Evolutionary conservation across 305 asterid genomes (phyloP), one percentile per base, ranked within the genome.

Genomic region (Rubia peregrina): DNA sequence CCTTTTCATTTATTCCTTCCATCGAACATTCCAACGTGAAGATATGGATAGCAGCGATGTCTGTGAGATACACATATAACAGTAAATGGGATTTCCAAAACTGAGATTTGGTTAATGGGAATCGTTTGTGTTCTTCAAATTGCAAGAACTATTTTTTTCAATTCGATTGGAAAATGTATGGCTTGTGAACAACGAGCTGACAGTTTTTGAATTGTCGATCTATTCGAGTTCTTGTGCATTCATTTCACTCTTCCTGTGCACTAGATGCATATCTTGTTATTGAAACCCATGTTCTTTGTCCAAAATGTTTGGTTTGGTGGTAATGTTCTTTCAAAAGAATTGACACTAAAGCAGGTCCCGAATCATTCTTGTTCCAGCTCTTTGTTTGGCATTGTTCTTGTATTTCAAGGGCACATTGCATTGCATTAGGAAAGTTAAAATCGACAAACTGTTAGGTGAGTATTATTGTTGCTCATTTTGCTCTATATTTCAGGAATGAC

Each of bases 401-500:
- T 56, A 8, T 24, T 56, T 42, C 44, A 11, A n/a, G 42, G 51
- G 22, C 43, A 61, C 65, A 24, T 43, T 14, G 44, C 48, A 63
- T 33, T 38, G 48, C 0, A 14, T 48, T 33, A 17, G 65, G 38
- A 3, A 44, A 40, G 9, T 17, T 17, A 1, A 33, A n/a, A 22
- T 46, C 9, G 2, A 22, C 1, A 6, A 59, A 55, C 55, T 49
- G 48, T 75, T n/a, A 16, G 12, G 17, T 30, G 60, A 67, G 0
- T 49, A 33, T 8, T 36, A n/a, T 44, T 44, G 69, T 66, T 69
- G 38, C 22, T 75, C 57, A 62, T 66, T 56, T 56, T 48, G 65
- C 41, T 60, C 70, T 69, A 9, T 80, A 51, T 75, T 83, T 84
- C 80, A 91, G 98, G 85, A 91, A 89, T 74, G 85, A 86, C 85